Conservation (phyloP, 2,329 filamentous ascomycete species). For the Colletotrichum kahawae region DNA sequence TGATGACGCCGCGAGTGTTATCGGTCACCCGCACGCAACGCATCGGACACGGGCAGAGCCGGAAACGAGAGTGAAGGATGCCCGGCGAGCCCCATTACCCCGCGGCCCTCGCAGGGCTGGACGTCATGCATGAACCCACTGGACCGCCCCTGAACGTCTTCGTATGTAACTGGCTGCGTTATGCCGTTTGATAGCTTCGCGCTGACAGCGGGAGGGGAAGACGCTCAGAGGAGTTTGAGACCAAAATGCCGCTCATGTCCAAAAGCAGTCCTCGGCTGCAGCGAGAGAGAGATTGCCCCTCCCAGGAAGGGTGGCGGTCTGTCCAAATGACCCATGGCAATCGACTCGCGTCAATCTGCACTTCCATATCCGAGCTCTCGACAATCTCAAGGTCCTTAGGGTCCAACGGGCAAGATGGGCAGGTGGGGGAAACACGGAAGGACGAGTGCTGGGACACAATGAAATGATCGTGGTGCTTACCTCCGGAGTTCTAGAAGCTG, state of each 20-base stretch:
- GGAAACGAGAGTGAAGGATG: not conserved
- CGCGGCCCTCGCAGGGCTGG: not conserved
- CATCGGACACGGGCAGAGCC: not conserved
- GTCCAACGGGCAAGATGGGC: not conserved
- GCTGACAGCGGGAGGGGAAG: not conserved
- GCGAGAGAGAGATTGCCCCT: not conserved
- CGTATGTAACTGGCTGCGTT: not conserved
- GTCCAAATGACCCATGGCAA: not conserved
- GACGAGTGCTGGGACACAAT: not conserved
- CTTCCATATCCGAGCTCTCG: not conserved
- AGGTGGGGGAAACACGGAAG: not conserved
- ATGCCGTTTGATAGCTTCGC: not conserved
- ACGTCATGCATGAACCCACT: not conserved
- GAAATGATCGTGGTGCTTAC: not conserved
- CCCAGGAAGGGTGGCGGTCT: not conserved
- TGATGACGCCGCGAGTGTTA: not conserved
- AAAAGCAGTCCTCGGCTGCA: not conserved
- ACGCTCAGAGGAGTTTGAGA: not conserved
- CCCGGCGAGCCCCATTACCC: not conserved
- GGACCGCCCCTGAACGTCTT: not conserved
- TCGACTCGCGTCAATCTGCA: not conserved
- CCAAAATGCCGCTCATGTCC: not conserved
- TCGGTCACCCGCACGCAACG: not conserved
- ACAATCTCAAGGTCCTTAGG: not conserved
- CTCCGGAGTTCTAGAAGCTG: not conserved